Evolutionary conservation across 1,284 basidiomycete genomes (phyloP).

Genomic region (Pyrrhoderma lamaoense): DNA sequence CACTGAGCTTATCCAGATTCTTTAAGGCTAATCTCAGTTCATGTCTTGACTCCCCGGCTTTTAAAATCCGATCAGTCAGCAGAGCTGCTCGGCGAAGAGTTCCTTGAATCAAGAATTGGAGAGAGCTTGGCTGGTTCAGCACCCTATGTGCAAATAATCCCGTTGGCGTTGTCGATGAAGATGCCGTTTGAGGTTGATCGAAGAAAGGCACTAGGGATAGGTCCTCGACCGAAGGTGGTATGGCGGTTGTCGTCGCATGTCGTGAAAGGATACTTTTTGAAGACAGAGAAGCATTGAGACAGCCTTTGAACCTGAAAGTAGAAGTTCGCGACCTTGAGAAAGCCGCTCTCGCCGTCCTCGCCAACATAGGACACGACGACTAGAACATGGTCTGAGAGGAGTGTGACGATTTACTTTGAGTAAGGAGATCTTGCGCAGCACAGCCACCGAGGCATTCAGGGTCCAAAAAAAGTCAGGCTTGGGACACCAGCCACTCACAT

Average conservation of each 20-base stretch:
- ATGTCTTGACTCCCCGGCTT: slow-evolving; percentile 51
- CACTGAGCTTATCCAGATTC: slow-evolving; percentile 91
- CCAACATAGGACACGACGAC: slow-evolving; percentile 41
- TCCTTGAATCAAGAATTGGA: slow-evolving; percentile 58
- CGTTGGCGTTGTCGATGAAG: slow-evolving; percentile 36
- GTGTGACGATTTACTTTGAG: not conserved
- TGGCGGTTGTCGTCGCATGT: slow-evolving; percentile 32
- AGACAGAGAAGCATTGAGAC: slow-evolving; percentile 27
- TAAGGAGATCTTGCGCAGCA: too few species aligned
- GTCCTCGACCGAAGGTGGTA: slow-evolving; percentile 58
- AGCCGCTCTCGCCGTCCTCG: slow-evolving; percentile 38
- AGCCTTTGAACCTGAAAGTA: slow-evolving; percentile 38
- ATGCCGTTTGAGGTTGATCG: slow-evolving; percentile 47
- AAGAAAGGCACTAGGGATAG: slow-evolving; percentile 60
- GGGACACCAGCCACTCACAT: too few species aligned
- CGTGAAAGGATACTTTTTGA: not conserved
- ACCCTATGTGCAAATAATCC: slow-evolving; percentile 70
- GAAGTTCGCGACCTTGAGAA: slow-evolving; percentile 27
- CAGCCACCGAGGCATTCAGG: too few species aligned
- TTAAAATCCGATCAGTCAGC: slow-evolving; percentile 68
- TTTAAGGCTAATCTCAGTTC: slow-evolving; percentile 85
- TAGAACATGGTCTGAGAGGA: not conserved
- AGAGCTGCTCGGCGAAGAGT: slow-evolving; percentile 68
- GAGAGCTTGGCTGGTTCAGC: slow-evolving; percentile 53
- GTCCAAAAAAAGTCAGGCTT: not conserved